phyloP scores from a whole-genome alignment of 192 early-diverging fungal genomes.

The Rhizoclosmatium globosum region DNA sequence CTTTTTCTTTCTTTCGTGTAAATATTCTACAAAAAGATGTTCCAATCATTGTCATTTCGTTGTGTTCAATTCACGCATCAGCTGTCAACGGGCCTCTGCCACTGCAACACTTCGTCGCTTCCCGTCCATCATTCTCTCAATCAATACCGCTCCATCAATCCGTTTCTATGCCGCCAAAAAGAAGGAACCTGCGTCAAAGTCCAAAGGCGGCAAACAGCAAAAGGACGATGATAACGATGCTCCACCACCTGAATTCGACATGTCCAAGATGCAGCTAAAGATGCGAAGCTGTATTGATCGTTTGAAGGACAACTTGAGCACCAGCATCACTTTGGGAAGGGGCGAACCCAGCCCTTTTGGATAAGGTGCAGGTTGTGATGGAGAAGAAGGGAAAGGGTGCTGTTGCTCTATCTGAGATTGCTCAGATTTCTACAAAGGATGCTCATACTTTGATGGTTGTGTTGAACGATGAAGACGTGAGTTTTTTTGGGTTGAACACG shows the following conservation, averaged over 20 bases:
- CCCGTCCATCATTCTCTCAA: too few relatives aligned
- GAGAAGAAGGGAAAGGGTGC: constrained; percentile 15
- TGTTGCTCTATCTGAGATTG: constrained; percentile 67
- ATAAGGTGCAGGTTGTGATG: constrained; percentile 5
- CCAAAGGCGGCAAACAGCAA: constrained; percentile 1
- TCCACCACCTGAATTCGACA: constrained; percentile 29
- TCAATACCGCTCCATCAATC: neutral
- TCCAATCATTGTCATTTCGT: too few relatives aligned
- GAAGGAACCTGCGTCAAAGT: neutral
- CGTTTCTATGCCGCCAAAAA: constrained; percentile 28
- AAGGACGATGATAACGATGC: neutral
- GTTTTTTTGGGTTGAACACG: neutral
- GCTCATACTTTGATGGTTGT: constrained; percentile 82
- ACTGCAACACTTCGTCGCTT: too few relatives aligned
- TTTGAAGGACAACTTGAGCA: constrained; percentile 1
- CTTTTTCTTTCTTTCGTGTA: too few relatives aligned
- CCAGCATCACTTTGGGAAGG: neutral
- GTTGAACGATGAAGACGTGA: constrained; percentile 76
- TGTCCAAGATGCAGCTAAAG: neutral
- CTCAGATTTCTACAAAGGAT: constrained; percentile 83
- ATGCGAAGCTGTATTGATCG: constrained; percentile 15
- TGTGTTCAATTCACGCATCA: too few relatives aligned
- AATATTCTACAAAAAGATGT: too few relatives aligned
- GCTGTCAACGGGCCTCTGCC: too few relatives aligned
- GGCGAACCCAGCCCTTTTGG: constrained; percentile 22